Conservation (phyloP, 106 monocot species). For the Dioscorea alata region DNA sequence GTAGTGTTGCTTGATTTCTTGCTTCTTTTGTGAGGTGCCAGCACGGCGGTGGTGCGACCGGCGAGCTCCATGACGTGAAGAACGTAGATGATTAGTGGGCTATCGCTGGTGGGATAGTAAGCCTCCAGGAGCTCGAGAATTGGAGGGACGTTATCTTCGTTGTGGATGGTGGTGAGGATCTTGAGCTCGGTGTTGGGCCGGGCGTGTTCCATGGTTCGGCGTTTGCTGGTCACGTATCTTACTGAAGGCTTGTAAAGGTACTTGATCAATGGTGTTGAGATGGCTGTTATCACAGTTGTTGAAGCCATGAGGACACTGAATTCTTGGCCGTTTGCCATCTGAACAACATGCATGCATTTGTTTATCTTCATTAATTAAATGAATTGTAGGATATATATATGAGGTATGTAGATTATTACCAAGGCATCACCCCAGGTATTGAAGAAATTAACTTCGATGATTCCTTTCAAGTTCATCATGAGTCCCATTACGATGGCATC, state of each 20-base stretch:
- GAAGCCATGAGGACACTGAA: conserved; percentile 21
- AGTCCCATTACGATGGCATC: conserved; percentile 37
- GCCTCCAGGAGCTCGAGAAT: conserved; percentile 46
- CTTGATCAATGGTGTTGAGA: conserved; percentile 33
- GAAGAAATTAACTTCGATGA: conserved; percentile 33
- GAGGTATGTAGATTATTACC: conserved; percentile 3
- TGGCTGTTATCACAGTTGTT: conserved; percentile 18
- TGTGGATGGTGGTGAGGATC: conserved; percentile 46
- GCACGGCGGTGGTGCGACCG: conserved; percentile 33
- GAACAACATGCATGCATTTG: not conserved
- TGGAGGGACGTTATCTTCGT: conserved; percentile 41
- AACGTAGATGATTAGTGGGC: conserved; percentile 34
- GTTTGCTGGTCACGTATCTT: conserved; percentile 20
- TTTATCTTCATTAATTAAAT: not conserved
- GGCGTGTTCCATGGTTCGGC: conserved; percentile 29
- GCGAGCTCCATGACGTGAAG: conserved; percentile 47
- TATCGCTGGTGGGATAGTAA: conserved; percentile 2
- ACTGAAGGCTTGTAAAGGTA: conserved; percentile 44
- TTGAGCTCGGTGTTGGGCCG: conserved; percentile 34
- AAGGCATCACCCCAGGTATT: conserved; percentile 25
- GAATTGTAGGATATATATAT: not conserved
- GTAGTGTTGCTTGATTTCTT: not conserved
- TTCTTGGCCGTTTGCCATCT: conserved; percentile 19
- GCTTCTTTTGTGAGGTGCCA: conserved; percentile 24
- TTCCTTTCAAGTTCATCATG: conserved; percentile 47